Evolutionary conservation across 192 early-diverging fungal genomes (phyloP), one percentile per base, ranked within the genome.

Genomic region (Phycomyces blakesleeanus): DNA sequence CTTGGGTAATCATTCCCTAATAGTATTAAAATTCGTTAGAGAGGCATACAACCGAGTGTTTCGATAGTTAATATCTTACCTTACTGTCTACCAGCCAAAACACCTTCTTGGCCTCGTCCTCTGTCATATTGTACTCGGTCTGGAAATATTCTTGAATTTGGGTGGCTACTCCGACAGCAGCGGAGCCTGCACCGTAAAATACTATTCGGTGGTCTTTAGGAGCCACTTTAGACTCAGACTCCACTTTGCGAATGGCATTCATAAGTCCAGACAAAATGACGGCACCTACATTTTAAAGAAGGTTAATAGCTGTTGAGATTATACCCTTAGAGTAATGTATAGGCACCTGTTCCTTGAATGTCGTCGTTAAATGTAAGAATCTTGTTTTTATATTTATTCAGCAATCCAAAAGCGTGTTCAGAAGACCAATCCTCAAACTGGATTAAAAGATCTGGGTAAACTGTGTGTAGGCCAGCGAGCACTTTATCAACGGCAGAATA

Each of bases 391-490:
- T 94, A 94, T 58, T 87, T 81, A 18, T 87, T 83, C 51, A 98
- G 75, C 29, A 94, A 77, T 16, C 83, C 88, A 71, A 96, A 96
- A 10, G 96, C 77, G 54, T 97, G 93, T 64, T 93, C 92, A 10
- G 91, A 89, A 22, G 90, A 92, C 64, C 94, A 98, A 71, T 98
- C 96, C 76, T 98, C 96, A 55, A 96, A 97, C 77, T 98, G 96
- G 54, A 98, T 88, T 21, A 98, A 81, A 65, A 93, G 70, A 42
- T 85, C 74, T 9, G 93, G 93, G 80, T 90, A 94, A 22, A 85
- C 82, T 6, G 61, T 64, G 26, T 76, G 81, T 25, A 97, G 70
- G 18, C 86, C 81, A 38, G 74, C 64, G 69, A 97, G 82, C 37
- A 95, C 89, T 68, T 86, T 84, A 60, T 97, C 95, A 40, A 95